Percentiles rank a stretch among this genome's conserved stretches.
Conservation (phyloP, 1,139 yeast species). For the Kodamaea sp. region DNA sequence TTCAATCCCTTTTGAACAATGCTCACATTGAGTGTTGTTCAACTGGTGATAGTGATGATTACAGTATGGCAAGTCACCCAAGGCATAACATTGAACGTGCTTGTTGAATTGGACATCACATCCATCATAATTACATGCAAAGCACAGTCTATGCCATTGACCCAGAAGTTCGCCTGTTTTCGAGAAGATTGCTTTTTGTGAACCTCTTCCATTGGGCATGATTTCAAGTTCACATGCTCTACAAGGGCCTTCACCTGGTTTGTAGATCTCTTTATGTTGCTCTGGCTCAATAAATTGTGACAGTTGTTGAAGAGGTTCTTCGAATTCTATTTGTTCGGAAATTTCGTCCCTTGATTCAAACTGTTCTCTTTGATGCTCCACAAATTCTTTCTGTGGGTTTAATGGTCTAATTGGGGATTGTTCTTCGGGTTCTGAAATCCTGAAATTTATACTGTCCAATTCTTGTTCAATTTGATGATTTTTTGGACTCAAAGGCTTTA, state of each 20-base stretch:
- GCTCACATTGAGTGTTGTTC: constrained; percentile 70
- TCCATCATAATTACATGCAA: constrained; percentile 54
- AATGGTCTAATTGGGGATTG: constrained; percentile 10
- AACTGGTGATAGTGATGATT: constrained; percentile 72
- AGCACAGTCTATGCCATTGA: constrained; percentile 91
- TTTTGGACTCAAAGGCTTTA: constrained; percentile 32
- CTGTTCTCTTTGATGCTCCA: neutral
- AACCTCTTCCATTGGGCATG: constrained; percentile 45
- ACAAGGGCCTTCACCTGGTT: constrained; percentile 74
- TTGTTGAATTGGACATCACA: constrained; percentile 58
- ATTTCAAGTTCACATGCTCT: constrained; percentile 55
- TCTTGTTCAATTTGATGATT: constrained; percentile 31
- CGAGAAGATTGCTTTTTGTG: constrained; percentile 55
- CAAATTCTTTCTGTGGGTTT: constrained; percentile 2
- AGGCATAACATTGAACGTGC: constrained; percentile 72
- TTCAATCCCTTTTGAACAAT: constrained; percentile 76
- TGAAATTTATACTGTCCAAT: constrained; percentile 26
- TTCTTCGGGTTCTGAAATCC: constrained; percentile 7
- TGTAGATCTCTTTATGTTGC: constrained; percentile 20
- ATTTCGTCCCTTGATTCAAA: neutral
- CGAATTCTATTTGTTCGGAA: neutral
- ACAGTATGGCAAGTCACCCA: constrained; percentile 78
- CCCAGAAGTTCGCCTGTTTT: constrained; percentile 81
- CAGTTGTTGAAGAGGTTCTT: constrained; percentile 1
- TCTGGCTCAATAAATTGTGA: neutral